Conservation (phyloP, 352 stramenopile genomes). For the Phytophthora quininea region DNA sequence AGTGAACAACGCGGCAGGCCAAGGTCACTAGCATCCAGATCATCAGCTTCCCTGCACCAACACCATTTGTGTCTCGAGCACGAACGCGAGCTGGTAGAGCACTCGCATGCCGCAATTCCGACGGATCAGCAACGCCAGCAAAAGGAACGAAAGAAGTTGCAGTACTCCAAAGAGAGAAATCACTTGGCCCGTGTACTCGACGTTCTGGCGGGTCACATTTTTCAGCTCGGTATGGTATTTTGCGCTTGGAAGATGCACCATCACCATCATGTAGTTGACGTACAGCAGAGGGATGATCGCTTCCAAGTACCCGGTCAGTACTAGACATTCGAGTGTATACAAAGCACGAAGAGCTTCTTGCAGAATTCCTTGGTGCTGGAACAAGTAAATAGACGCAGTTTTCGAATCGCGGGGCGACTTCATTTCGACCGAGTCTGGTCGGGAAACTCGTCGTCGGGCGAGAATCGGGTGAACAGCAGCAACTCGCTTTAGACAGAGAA, state of each 20-base stretch:
- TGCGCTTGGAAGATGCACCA: conserved; percentile 35
- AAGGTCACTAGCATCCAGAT: conserved; percentile 33
- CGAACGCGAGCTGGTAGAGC: conserved; percentile 36
- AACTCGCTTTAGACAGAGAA: too few species aligned
- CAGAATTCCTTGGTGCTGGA: conserved; percentile 4
- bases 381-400: not conserved
- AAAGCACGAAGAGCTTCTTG: conserved; percentile 19
- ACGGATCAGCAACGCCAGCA: conserved; percentile 16
- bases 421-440: too few species aligned
- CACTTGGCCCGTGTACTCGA: conserved; percentile 8
- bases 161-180: conserved; percentile 31
- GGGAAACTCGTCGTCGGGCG: too few species aligned
- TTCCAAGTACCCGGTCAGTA: conserved; percentile 45
- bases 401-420: not conserved
- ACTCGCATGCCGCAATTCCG: conserved; percentile 21
- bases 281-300: conserved; percentile 46
- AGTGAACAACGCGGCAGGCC: conserved; percentile 26
- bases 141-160: conserved; percentile 27
- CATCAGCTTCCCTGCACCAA: conserved; percentile 29
- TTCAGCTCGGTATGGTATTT: conserved; percentile 43
- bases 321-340: conserved; percentile 42
- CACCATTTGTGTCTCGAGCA: conserved; percentile 35
- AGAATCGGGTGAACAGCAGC: too few species aligned
- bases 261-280: conserved; percentile 20
- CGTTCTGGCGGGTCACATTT: conserved; percentile 13